Conservation (phyloP, 345 rosid species). For the Theobroma cacao region DNA sequence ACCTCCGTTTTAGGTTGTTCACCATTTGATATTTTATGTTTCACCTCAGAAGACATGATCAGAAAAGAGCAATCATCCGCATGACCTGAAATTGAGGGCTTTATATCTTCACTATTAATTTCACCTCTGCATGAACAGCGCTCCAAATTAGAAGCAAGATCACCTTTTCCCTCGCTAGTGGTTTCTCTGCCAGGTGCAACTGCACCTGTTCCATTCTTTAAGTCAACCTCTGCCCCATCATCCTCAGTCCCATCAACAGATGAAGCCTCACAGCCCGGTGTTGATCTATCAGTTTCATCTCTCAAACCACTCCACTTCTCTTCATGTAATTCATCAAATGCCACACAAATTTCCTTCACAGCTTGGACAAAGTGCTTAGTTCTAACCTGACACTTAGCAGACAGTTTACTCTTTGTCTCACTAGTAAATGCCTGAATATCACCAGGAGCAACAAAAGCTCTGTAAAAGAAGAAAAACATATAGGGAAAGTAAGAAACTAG, state of each 20-base stretch:
- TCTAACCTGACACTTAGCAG: constrained; percentile 66
- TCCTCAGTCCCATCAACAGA: constrained; percentile 41
- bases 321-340: constrained; percentile 66
- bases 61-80: constrained; percentile 34
- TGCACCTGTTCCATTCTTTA: constrained; percentile 30
- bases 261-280: constrained; percentile 35
- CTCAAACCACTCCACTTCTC: constrained; percentile 41
- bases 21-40: constrained; percentile 32
- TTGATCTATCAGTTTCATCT: constrained; percentile 40
- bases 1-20: constrained; percentile 34
- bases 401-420: constrained; percentile 69
- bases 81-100: constrained; percentile 38
- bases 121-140: constrained; percentile 34
- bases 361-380: constrained; percentile 77
- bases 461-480: constrained; percentile 35
- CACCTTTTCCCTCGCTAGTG: constrained; percentile 30
- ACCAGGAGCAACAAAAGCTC: constrained; percentile 79
- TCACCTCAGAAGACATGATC: constrained; percentile 40
- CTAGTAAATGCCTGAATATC: constrained; percentile 80
- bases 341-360: constrained; percentile 75
- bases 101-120: constrained; percentile 45
- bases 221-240: constrained; percentile 41
- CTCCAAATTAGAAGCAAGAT: constrained; percentile 35
- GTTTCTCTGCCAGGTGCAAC: constrained; percentile 32
- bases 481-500: constrained; percentile 12